Evolutionary conservation across 164 flowering plant species (phyloP).

Genomic region (Echeveria elegans): DNA sequence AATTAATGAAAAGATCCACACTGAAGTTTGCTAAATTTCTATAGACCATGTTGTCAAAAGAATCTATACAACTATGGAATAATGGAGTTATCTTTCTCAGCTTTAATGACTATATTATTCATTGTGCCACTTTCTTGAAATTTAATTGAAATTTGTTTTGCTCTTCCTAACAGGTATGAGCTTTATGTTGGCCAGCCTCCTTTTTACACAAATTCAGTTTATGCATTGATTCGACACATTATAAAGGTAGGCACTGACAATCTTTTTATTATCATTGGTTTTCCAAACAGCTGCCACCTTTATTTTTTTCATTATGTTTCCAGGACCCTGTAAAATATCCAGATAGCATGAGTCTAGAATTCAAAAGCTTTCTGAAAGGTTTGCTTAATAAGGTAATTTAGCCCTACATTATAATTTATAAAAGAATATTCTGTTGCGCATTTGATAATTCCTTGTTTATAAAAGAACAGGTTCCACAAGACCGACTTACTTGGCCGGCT

Average conservation of each 20-base stretch:
- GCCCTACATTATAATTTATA: background rate
- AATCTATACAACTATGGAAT: too few relatives aligned
- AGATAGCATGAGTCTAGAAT: slow-evolving; percentile 71
- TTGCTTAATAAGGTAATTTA: slow-evolving; percentile 81
- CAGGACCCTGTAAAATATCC: slow-evolving; percentile 99
- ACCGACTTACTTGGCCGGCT: slow-evolving; percentile 85
- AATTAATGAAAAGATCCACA: background rate
- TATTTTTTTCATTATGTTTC: slow-evolving; percentile 6
- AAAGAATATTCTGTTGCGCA: background rate
- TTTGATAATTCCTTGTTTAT: background rate
- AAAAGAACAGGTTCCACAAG: slow-evolving; percentile 68
- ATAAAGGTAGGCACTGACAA: slow-evolving; percentile 50
- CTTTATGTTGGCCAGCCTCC: slow-evolving; percentile 99
- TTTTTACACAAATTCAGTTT: slow-evolving; percentile 95
- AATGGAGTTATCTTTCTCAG: background rate
- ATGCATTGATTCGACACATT: slow-evolving; percentile 87
- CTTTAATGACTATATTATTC: too few relatives aligned
- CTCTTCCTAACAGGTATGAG: slow-evolving; percentile 60
- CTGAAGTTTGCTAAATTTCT: too few relatives aligned
- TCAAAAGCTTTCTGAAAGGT: slow-evolving; percentile 81
- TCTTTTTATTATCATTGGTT: background rate
- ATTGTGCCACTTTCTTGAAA: slow-evolving; percentile 4
- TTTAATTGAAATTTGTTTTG: background rate
- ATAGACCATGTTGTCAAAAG: too few relatives aligned
- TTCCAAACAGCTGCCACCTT: background rate